Evolutionary conservation across 2,329 filamentous ascomycete species (phyloP), one percentile per base, ranked within the genome.

Genomic region (Aspergillus melleus): DNA sequence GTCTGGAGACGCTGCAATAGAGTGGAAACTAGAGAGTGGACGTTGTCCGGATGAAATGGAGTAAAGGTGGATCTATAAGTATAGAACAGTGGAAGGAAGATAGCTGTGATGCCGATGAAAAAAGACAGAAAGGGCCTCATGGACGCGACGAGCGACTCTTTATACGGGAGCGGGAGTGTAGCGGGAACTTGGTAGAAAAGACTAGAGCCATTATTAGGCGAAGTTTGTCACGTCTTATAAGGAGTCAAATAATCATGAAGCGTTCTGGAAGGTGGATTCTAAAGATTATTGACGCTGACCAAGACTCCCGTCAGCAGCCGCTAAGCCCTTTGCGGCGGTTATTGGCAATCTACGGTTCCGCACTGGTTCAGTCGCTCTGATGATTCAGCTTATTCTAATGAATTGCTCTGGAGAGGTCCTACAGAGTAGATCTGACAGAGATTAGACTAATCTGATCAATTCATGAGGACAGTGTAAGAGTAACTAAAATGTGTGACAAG

Each of bases 41-140:
- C 44, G n/a, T 62, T 32, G 52, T 24, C 24, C 20, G 20, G 22
- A 24, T 24, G 5, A 24, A 24, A 24, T 30, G 24, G n/a, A 51
- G 42, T 42, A 54, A 58, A 36, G 4, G 59, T 60, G 36, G 66
- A 59, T 52, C 62, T 24, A 64, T 63, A 57, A 63, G 58, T 61
- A 47, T 55, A 52, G 24, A 47, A 22, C 11, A 58, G 20, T 57
- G 64, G 58, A 49, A 65, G 58, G 51, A 72, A 19, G 51, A 74
- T 67, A 70, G 75, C 73, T 64, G 65, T 66, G 64, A 75, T 70
- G 69, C 70, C 76, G 70, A 76, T 73, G 61, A 72, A 62, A 72
- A 76, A 61, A 57, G 75, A 70, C 20, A 75, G 60, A 60, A 77
- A 60, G 14, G 74, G 55, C 68, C 67, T 76, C 75, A 77, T 77